These are phyloP conservation scores for Eucalyptus coolabah DNA, from an alignment of 345 rosid species.

Conservation along the genomic window DNA sequence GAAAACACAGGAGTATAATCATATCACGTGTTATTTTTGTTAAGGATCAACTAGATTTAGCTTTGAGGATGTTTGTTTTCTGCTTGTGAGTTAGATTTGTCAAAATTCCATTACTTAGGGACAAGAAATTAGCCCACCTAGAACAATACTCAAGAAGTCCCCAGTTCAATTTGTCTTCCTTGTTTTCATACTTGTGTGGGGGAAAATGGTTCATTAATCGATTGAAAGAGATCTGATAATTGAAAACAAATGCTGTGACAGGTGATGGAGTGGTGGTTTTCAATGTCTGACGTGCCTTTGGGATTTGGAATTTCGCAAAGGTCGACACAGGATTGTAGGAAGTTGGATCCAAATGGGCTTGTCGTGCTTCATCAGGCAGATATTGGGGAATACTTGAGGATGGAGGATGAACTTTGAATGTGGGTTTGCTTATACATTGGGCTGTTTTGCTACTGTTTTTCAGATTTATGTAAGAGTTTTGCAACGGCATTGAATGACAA, in stretches of 20 bases:
- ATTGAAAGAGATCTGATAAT: neutral
- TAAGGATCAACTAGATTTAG: neutral
- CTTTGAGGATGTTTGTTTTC: neutral
- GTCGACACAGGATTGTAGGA: slow-evolving; percentile 83
- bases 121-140: neutral
- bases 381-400: slow-evolving; percentile 84
- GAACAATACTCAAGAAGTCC: neutral
- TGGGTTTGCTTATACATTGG: neutral
- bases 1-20: neutral
- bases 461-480: neutral
- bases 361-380: slow-evolving; percentile 83
- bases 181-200: neutral
- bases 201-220: neutral
- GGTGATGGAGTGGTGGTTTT: slow-evolving; percentile 86
- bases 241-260: neutral
- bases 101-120: neutral
- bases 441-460: neutral
- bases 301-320: slow-evolving; percentile 80
- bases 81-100: neutral
- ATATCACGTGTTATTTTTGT: neutral
- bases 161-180: neutral
- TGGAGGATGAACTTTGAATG: slow-evolving; percentile 76
- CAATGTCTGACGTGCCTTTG: slow-evolving; percentile 78
- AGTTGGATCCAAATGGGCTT: slow-evolving; percentile 75
- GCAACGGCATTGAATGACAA: neutral